Evolutionary conservation across 148 eudicot genomes (phyloP).

Genomic region (Vaccinium vitisidaea): DNA sequence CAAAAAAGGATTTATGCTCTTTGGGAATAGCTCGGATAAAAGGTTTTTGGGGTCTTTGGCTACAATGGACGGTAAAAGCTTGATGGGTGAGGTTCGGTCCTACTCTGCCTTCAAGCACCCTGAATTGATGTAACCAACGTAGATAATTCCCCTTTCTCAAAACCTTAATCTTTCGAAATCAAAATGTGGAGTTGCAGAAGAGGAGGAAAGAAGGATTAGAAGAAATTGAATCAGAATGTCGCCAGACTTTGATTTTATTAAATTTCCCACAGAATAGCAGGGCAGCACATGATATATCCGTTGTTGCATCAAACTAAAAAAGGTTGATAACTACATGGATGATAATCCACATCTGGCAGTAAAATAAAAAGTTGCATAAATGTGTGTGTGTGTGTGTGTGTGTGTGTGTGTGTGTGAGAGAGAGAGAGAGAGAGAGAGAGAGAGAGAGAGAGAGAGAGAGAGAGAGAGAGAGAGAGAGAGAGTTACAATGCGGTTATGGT

Average conservation of each 20-base stretch:
- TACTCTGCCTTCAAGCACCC: not conserved
- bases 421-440: conserved; percentile 29
- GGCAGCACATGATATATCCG: not conserved
- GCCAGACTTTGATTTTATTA: no score
- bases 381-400: no score
- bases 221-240: not conserved
- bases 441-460: conserved; percentile 28
- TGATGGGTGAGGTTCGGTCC: not conserved
- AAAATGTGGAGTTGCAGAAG: not conserved
- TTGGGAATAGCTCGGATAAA: not conserved
- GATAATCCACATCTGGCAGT: not conserved
- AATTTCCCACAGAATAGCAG: not conserved
- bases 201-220: not conserved
- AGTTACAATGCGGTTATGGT: conserved; percentile 88
- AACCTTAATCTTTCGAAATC: not conserved
- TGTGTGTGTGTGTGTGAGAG: not conserved
- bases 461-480: conserved; percentile 31
- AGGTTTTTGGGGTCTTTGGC: not conserved
- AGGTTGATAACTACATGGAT: not conserved
- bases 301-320: not conserved
- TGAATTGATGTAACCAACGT: not conserved
- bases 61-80: not conserved
- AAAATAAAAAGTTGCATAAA: not conserved
- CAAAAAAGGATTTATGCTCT: not conserved
- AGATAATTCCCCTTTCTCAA: not conserved